A percentile compares a stretch with the other conserved stretches of the same genome.
phyloP scores from a whole-genome alignment of 2,329 filamentous ascomycete species.

The Coniochaeta sp. region DNA sequence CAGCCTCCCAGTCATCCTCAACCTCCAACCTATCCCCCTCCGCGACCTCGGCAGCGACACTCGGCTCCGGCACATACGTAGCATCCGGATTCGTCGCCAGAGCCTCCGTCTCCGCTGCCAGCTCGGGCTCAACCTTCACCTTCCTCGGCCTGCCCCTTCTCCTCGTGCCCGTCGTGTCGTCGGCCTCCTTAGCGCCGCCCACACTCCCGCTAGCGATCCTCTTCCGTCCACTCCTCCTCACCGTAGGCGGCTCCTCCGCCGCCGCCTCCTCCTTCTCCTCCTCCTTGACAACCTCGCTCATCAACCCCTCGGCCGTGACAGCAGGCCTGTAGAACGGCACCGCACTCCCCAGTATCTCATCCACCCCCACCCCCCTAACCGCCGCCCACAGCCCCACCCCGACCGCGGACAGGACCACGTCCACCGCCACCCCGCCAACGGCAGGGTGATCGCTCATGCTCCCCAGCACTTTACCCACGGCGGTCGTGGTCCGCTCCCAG shows the following conservation, averaged over 20 bases:
- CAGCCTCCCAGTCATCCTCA: slow-evolving; percentile 37
- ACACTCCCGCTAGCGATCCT: slow-evolving; percentile 6
- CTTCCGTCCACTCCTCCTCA: background rate
- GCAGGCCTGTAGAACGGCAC: slow-evolving; percentile 20
- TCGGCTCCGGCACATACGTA: slow-evolving; percentile 28
- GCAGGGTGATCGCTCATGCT: slow-evolving; percentile 49
- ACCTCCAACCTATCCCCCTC: slow-evolving; percentile 34
- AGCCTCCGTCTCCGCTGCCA: slow-evolving; percentile 3
- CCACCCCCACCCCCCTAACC: slow-evolving; percentile 39
- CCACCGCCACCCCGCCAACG: slow-evolving; percentile 47
- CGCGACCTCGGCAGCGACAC: slow-evolving; percentile 19
- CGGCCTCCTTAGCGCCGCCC: slow-evolving; percentile 4
- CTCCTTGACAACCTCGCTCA: background rate
- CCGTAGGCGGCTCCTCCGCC: background rate
- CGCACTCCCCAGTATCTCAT: slow-evolving; percentile 35
- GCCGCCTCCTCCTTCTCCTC: background rate
- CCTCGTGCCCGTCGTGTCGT: slow-evolving; percentile 4
- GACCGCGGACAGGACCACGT: slow-evolving; percentile 47
- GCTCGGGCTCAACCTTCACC: slow-evolving; percentile 14
- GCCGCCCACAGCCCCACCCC: slow-evolving; percentile 52
- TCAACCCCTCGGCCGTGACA: slow-evolving; percentile 2
- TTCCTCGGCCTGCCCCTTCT: slow-evolving; percentile 18
- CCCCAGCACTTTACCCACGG: slow-evolving; percentile 36
- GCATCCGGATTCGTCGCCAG: slow-evolving; percentile 18
- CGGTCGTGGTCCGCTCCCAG: slow-evolving; percentile 36